Evolutionary conservation across 164 flowering plant genomes (phyloP).

Genomic region (Euptelea pleiosperma): DNA sequence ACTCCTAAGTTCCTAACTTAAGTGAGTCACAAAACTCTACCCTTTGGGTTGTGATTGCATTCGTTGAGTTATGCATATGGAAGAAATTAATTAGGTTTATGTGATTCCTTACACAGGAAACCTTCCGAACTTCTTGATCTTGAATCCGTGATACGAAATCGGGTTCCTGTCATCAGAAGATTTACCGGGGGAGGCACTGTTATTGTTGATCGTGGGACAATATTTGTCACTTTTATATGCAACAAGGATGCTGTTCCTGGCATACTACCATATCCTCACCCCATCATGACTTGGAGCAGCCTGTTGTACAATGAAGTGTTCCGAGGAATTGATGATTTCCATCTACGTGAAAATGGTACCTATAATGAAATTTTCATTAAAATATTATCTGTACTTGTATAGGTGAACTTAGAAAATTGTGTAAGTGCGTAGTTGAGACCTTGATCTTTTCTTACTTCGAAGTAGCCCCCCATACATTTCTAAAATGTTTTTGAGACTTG

Average conservation of each 20-base stretch:
- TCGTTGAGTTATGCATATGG: not conserved
- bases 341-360: slow-evolving; percentile 87
- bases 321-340: slow-evolving; percentile 60
- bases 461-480: too few species aligned
- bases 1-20: too few species aligned
- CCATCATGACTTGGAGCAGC: slow-evolving; percentile 87
- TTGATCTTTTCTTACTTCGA: too few species aligned
- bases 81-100: slow-evolving; percentile 1
- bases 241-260: slow-evolving; percentile 67
- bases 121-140: slow-evolving; percentile 73
- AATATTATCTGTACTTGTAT: too few species aligned
- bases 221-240: slow-evolving; percentile 85
- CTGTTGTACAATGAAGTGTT: slow-evolving; percentile 59
- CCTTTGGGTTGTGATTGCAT: not conserved
- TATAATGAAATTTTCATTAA: not conserved
- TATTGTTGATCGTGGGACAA: slow-evolving; percentile 72
- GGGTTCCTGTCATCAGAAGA: slow-evolving; percentile 72
- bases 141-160: slow-evolving; percentile 54
- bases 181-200: slow-evolving; percentile 96
- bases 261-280: slow-evolving; percentile 73
- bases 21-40: too few species aligned
- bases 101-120: slow-evolving; percentile 43
- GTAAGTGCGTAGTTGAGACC: too few species aligned
- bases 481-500: too few species aligned
- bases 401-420: too few species aligned